Evolutionary conservation across 495 filamentous ascomycete genomes (phyloP), one percentile per base, ranked within the genome.

Genomic region (Podospora pseudoanserina): DNA sequence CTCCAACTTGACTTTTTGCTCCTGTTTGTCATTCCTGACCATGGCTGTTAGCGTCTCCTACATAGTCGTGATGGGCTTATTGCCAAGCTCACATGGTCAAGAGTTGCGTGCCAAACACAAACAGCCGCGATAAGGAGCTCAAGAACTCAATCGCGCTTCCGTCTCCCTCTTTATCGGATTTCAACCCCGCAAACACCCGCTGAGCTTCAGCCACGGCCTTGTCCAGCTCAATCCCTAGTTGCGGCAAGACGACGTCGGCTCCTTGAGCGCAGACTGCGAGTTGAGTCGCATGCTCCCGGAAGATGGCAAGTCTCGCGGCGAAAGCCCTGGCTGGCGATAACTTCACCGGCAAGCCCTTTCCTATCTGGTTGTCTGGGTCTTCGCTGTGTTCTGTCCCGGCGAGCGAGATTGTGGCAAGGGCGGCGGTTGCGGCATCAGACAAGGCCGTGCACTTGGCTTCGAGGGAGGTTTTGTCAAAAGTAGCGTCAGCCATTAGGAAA

Each of bases 41-140:
- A 4, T 5, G 7, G 20, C 30, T 23, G 20, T 54, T 23, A 60
- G 57, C 34, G 7, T 26, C 27, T 27, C 5, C 18, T 18, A 23
- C 23, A 23, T 23, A 26, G 7, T 15, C 9, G 0, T 9, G 15
- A 3, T 49, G 9, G 9, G 15, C 23, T 23, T 23, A 23, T 23
- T 49, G 39, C 13, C 60, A 20, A 44, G 18, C 66, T 20, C 30
- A 63, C 66, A 67, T 67, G 2, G 20, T 49, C 60, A 67, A 63
- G 5, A 67, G 66, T 34, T 67, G 66, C 2, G 28, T 44, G 5
- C 2, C 49, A 53, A 67, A 26, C 11, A 58, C 28, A 23, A 59
- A 67, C 49, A 67, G 23, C 6, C 53, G 20, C 13, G 44, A 15
- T 4, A 49, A 2, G 9, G 39, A 11, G 39, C 39, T 49, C 39